These are phyloP conservation scores for Trichodelitschia bisporula DNA, from an alignment of 495 filamentous ascomycete genomes.

Conservation along the genomic window DNA sequence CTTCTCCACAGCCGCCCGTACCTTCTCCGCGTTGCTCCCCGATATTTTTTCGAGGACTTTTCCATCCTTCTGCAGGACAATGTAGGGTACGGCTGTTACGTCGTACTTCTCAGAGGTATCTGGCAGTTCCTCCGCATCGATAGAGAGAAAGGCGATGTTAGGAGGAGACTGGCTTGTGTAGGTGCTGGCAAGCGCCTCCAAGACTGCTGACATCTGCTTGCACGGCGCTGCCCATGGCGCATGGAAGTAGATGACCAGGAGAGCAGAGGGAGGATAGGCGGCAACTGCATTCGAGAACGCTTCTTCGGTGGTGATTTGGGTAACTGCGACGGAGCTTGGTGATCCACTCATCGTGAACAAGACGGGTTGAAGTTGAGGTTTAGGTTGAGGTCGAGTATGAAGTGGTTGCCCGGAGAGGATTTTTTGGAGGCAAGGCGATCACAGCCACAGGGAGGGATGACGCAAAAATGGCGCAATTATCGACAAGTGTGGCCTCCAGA, in stretches of 20 bases:
- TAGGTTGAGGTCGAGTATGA: too few species aligned
- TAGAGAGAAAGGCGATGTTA: slow-evolving; percentile 52
- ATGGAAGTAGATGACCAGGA: slow-evolving; percentile 77
- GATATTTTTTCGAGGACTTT: slow-evolving; percentile 55
- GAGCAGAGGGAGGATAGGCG: slow-evolving; percentile 35
- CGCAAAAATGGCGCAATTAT: too few species aligned
- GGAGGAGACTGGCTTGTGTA: slow-evolving; percentile 42
- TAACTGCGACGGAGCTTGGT: too few species aligned
- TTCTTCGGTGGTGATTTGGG: slow-evolving; percentile 30
- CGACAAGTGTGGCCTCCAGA: too few species aligned
- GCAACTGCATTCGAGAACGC: slow-evolving; percentile 40
- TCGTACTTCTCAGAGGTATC: slow-evolving; percentile 77
- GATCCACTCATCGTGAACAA: too few species aligned
- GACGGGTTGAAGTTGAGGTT: too few species aligned
- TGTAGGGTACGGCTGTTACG: slow-evolving; percentile 78
- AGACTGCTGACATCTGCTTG: slow-evolving; percentile 73
- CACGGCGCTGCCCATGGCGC: slow-evolving; percentile 94
- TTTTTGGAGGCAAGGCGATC: too few species aligned
- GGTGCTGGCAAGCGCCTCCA: slow-evolving; percentile 58
- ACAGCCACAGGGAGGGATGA: too few species aligned
- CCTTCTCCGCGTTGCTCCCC: slow-evolving; percentile 64
- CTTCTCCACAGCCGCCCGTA: slow-evolving; percentile 60
- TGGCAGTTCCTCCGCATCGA: slow-evolving; percentile 74
- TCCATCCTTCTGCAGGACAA: slow-evolving; percentile 51
- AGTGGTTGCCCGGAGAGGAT: too few species aligned